Evolutionary conservation across 1,284 basidiomycete species (phyloP), one percentile per base, ranked within the genome.

Genomic region (Mixia osmundae): DNA sequence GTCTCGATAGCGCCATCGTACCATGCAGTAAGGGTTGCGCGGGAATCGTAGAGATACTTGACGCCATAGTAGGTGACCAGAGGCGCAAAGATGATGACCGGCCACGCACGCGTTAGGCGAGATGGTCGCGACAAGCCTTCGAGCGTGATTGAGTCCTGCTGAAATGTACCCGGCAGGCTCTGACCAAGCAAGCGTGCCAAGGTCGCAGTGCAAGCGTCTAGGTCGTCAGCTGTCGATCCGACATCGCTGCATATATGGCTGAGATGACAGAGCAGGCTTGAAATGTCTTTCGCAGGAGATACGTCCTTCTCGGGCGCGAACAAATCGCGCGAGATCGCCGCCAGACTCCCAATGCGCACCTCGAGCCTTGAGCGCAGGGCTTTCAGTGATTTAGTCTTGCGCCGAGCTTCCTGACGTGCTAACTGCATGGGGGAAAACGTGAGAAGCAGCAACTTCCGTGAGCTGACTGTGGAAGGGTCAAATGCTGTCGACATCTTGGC

Each of bases 1-100:
- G 85, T 89, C 49, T 77, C 71, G 33, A 64, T 54, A 0, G 69
- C 65, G 42, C 78, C 72, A n/a, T 46, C 46, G 2, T 66, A 62
- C 37, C 76, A 60, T 35, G 71, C 64, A 16, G 47, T 40, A 41
- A 61, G 48, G 49, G 33, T 35, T 5, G 39, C 37, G 3, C 44
- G 37, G 12, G 44, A 41, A 25, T 40, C 42, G 40, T 50, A 50
- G 4, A 48, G 19, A 19, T 35, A 36, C 1, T 35, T 22, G 0
- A 32, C 38, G 15, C 37, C 30, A 30, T 42, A 4, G 20, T 35
- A 36, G 1, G 37, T 19, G 0, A 32, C 38, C 24, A 50, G 26
- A 5, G 48, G 48, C 30, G 44, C 25, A 4, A 46, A 19, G 18
- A 51, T 27, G 9, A 46, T 37, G 41, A 42, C 44, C 4, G 49